Conservation (phyloP, 441 rosid species). For the Lepidium campestre region DNA sequence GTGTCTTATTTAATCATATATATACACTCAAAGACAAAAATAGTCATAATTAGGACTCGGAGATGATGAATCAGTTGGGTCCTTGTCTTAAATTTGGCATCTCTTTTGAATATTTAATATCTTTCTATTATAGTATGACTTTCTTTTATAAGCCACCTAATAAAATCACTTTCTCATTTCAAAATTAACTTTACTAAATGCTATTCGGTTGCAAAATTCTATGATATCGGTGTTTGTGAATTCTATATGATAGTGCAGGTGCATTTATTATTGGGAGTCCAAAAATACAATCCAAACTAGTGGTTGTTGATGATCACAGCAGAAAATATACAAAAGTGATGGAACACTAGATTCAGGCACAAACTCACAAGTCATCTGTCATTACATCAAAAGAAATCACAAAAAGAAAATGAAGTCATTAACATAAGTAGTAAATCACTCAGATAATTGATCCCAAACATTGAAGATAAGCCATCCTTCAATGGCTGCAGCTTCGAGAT, state of each 20-base stretch:
- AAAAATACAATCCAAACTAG: too few relatives aligned
- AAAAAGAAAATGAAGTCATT: not conserved
- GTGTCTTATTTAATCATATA: not conserved
- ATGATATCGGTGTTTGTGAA: not conserved
- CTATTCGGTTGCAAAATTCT: not conserved
- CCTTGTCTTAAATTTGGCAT: not conserved
- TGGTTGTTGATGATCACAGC: too few relatives aligned
- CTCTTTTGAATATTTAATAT: not conserved
- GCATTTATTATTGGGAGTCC: too few relatives aligned
- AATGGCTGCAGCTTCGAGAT: constrained; percentile 26
- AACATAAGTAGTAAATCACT: not conserved
- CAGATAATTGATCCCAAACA: constrained; percentile 21
- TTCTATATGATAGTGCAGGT: too few relatives aligned
- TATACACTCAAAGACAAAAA: not conserved
- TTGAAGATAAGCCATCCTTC: constrained; percentile 31
- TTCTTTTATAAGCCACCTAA: not conserved
- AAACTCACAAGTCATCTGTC: not conserved
- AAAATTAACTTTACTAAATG: not conserved
- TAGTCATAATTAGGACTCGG: not conserved
- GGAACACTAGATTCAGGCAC: not conserved
- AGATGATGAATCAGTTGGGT: constrained; percentile 7
- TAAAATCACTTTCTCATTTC: not conserved
- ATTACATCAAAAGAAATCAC: not conserved
- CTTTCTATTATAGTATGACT: not conserved
- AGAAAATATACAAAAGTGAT: not conserved